Base-by-base conservation (phyloP, 192 early-diverging fungal species). In the Coemansia sp. region DNA sequence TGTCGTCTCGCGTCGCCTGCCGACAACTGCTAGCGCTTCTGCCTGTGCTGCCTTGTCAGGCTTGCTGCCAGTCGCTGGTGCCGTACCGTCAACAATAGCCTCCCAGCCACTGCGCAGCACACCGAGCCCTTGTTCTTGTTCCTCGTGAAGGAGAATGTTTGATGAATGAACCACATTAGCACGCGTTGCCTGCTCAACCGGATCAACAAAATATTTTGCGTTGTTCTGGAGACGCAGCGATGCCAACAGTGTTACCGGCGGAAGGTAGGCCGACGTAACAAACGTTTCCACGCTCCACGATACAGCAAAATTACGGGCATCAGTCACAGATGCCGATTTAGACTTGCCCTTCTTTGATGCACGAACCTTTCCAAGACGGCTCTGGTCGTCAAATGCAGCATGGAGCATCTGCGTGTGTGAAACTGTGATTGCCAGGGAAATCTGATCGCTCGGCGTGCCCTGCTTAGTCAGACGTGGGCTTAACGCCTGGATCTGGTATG, bases 31-130 rank as follows among this genome's bases (percentile, higher is more conserved):
- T 19, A 79, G 66, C 19, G 63, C 56, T 38, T 66, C 62, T 1
- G 43, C 41, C 24, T 55, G 60, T 24, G 42, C 58, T 0, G 55
- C 23, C 2, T 21, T 57, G 8, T 47, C 54, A 0, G 24, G 23
- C 41, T 13, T 49, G 12, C 12, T 4, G 21, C 12, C 17, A 2
- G 19, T 42, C 25, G 27, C 46, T 12, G 60, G 25, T 3, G 58
- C 55, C 14, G 63, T 69, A 44, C 70, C 76, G 17, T 79, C 76
- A 4, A 68, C 70, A 43, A 79, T 61, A 12, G 70, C 76, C 53
- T 79, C 76, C 66, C 70, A 79, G 18, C 76, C 76, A 40, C 76
- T 79, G 53, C 76, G 76, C 34, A 79, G 57, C 47, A 79, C 70
- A 6, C 70, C 70, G 0, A 79, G 76, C 13, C 76, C 76, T 14